Conservation (phyloP, 768 basidiomycete genomes). For the Nidularia pulvinata region DNA sequence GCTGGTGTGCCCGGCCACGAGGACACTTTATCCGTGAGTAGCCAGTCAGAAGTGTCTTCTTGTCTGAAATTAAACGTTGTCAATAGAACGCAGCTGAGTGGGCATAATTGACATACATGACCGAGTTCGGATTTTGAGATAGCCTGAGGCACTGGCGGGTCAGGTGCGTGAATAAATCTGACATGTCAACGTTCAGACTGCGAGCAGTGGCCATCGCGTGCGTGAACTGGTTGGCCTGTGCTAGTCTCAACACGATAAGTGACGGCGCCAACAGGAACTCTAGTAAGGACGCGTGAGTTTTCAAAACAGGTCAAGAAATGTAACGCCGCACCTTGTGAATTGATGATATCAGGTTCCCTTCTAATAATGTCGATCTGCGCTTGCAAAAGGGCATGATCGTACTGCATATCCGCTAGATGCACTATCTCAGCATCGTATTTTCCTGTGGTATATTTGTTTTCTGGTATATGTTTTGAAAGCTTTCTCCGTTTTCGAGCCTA, state of each 20-base stretch:
- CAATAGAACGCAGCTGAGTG: conserved; percentile 6
- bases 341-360: conserved; percentile 60
- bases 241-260: conserved; percentile 75
- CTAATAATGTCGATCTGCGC: conserved; percentile 77
- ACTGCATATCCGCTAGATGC: conserved; percentile 75
- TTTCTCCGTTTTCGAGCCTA: conserved; percentile 74
- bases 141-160: conserved; percentile 80
- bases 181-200: conserved; percentile 83
- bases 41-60: conserved; percentile 79
- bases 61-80: conserved; percentile 36
- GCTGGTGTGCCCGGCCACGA: conserved; percentile 84
- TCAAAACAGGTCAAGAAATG: conserved; percentile 10
- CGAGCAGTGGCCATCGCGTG: conserved; percentile 77
- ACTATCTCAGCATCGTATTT: conserved; percentile 78
- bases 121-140: conserved; percentile 57
- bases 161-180: conserved; percentile 77
- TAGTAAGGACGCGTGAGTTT: conserved; percentile 15
- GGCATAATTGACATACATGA: conserved; percentile 43
- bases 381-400: conserved; percentile 74
- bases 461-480: conserved; percentile 76
- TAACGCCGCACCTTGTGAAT: conserved; percentile 60
- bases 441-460: conserved; percentile 61
- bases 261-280: conserved; percentile 55
- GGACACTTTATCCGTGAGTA: conserved; percentile 75
- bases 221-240: conserved; percentile 78